Conservation (phyloP, 2,329 filamentous ascomycete species). For the Pseudocercospora fuligena region DNA sequence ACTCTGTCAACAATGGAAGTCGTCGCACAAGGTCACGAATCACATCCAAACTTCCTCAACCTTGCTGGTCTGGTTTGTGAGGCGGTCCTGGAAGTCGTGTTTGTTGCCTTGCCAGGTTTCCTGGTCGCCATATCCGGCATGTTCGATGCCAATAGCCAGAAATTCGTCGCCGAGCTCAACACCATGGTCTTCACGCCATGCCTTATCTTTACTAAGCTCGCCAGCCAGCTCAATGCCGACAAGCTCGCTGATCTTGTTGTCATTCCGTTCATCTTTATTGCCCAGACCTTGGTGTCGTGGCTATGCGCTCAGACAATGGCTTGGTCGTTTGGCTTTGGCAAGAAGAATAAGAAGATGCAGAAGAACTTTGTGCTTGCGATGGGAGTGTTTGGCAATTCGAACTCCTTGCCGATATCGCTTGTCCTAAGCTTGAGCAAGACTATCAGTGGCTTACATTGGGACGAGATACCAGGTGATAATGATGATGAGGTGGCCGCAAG, state of each 20-base stretch:
- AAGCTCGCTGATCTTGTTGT: slow-evolving; percentile 89
- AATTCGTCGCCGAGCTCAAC: slow-evolving; percentile 95
- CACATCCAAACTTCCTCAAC: slow-evolving; percentile 67
- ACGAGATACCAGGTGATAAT: slow-evolving; percentile 86
- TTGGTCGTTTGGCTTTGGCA: slow-evolving; percentile 72
- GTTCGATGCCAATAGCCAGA: slow-evolving; percentile 94
- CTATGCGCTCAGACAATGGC: slow-evolving; percentile 72
- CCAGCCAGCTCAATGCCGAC: slow-evolving; percentile 88
- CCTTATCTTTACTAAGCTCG: slow-evolving; percentile 95
- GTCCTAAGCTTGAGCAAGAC: slow-evolving; percentile 94
- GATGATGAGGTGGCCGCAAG: slow-evolving; percentile 92
- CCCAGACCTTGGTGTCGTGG: slow-evolving; percentile 89
- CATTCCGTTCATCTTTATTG: slow-evolving; percentile 90
- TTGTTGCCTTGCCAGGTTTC: slow-evolving; percentile 91
- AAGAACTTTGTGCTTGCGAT: slow-evolving; percentile 96
- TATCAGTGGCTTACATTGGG: slow-evolving; percentile 90
- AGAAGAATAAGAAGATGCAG: slow-evolving; percentile 65
- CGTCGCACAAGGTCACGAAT: slow-evolving; percentile 29
- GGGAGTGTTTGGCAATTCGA: slow-evolving; percentile 97
- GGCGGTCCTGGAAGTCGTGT: slow-evolving; percentile 92
- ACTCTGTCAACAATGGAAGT: slow-evolving; percentile 29
- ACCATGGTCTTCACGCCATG: slow-evolving; percentile 96
- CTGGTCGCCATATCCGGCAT: slow-evolving; percentile 87
- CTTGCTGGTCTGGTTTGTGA: slow-evolving; percentile 87
- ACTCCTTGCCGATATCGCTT: slow-evolving; percentile 94